Evolutionary conservation across 805 yeast species (phyloP).

Genomic region (Wickerhamiella bombiphila): DNA sequence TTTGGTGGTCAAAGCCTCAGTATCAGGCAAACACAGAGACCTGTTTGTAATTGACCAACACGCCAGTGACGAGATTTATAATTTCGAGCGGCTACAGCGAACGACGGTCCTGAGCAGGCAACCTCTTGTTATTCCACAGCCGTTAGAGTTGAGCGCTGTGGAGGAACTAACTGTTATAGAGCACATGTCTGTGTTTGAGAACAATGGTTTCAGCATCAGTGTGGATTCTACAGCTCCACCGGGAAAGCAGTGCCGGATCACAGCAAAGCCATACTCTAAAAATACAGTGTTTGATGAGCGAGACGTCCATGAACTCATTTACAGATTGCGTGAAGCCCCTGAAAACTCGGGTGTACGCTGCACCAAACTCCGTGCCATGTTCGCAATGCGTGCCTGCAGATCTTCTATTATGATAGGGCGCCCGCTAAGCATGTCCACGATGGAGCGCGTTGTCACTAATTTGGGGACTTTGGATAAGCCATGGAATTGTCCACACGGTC

Average conservation of each 20-base stretch:
- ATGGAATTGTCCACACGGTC: slow-evolving; percentile 91
- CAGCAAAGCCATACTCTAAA: slow-evolving; percentile 62
- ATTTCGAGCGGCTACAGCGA: slow-evolving; percentile 58
- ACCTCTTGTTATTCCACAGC: slow-evolving; percentile 45
- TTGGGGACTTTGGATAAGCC: slow-evolving; percentile 71
- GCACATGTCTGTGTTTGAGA: slow-evolving; percentile 38
- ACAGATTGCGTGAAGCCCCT: slow-evolving; percentile 44
- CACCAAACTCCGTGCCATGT: slow-evolving; percentile 65
- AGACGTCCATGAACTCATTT: slow-evolving; percentile 68
- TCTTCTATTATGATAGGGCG: slow-evolving; percentile 89
- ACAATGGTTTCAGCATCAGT: slow-evolving; percentile 62
- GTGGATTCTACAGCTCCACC: slow-evolving; percentile 38
- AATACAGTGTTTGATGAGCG: slow-evolving; percentile 43
- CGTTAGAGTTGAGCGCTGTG: slow-evolving; percentile 51
- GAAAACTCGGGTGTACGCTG: slow-evolving; percentile 38
- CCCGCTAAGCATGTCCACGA: slow-evolving; percentile 39
- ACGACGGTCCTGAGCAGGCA: slow-evolving; percentile 51
- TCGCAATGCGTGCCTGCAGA: slow-evolving; percentile 93
- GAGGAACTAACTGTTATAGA: slow-evolving; percentile 66
- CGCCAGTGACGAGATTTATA: slow-evolving; percentile 91
- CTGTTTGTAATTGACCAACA: slow-evolving; percentile 90
- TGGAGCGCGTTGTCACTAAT: slow-evolving; percentile 55
- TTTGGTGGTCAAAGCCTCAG: slow-evolving; percentile 36
- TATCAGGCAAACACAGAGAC: slow-evolving; percentile 28
- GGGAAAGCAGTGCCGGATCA: slow-evolving; percentile 41